phyloP scores from a whole-genome alignment of 2,329 filamentous ascomycete genomes.

The Phaeosphaeriaceae sp. region DNA sequence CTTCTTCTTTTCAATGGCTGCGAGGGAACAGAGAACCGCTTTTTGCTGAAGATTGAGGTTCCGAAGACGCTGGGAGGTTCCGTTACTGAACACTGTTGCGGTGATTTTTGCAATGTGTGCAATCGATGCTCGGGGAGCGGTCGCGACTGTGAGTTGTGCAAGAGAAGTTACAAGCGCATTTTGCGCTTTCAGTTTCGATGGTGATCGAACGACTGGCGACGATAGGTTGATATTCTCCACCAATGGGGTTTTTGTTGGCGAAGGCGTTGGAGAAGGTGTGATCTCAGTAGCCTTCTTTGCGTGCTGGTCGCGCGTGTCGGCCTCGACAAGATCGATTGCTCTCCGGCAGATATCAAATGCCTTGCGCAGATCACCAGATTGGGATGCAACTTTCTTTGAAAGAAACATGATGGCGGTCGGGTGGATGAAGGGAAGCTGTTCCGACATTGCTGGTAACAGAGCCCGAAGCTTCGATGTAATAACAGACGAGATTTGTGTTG shows the following conservation, averaged over 20 bases:
- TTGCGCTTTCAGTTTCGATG: conserved; percentile 45
- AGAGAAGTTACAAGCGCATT: conserved; percentile 54
- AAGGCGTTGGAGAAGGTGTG: conserved; percentile 56
- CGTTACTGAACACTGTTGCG: conserved; percentile 86
- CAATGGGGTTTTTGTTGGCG: conserved; percentile 76
- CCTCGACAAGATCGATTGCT: conserved; percentile 86
- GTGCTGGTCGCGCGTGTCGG: conserved; percentile 78
- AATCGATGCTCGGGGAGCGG: conserved; percentile 86
- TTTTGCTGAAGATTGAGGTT: conserved; percentile 95
- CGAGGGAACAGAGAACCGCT: conserved; percentile 85
- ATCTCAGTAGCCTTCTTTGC: conserved; percentile 63
- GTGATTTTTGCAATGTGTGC: conserved; percentile 92
- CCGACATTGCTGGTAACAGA: conserved; percentile 65
- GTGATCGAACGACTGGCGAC: conserved; percentile 52
- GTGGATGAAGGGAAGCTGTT: conserved; percentile 85
- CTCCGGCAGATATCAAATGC: conserved; percentile 93
- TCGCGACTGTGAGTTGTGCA: conserved; percentile 71
- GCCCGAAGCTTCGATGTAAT: conserved; percentile 83
- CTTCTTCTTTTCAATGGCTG: conserved; percentile 82
- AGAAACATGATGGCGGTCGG: conserved; percentile 93
- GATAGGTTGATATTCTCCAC: conserved; percentile 81
- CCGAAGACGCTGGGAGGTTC: conserved; percentile 81
- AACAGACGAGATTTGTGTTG: conserved; percentile 83
- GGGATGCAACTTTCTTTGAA: conserved; percentile 90
- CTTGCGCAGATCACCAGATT: conserved; percentile 92